Evolutionary conservation across 2,329 filamentous ascomycete species (phyloP), one percentile per base, ranked within the genome.

Genomic region (Microcyclosporella mali): DNA sequence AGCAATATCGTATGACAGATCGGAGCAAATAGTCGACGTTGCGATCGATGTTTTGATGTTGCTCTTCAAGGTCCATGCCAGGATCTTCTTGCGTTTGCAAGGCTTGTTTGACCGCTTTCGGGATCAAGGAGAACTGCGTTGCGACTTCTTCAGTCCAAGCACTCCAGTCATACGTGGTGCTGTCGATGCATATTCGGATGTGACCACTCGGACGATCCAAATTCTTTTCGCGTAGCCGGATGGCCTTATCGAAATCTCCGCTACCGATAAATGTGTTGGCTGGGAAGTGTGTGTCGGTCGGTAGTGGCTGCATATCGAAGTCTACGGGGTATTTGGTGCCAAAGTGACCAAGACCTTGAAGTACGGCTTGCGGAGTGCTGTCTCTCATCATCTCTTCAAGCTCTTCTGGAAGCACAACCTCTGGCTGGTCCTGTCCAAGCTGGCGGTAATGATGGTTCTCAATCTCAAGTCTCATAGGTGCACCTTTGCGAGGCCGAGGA

Each of bases 211-310:
- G 52, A 21, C 59, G 52, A 46, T 77, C 70, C 18, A 78, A 46
- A 49, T 74, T 58, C 31, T 71, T 62, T 6, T 58, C 51, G 15
- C 42, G 37, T 9, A 73, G 14, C 9, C 61, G 49, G 4, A 81
- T 50, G 28, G 70, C 70, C 28, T 65, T 66, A 12, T 61, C 56
- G 35, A 81, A 70, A 18, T 74, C 71, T 2, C 74, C 75, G 50
- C 75, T 76, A 19, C 78, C 78, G 44, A 81, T 65, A 46, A 81
- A 76, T 3, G 76, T 79, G 34, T 65, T 68, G 33, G 70, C 60
- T 47, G 77, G 73, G 48, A 80, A 81, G 52, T 70, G 78, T 0
- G 73, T 77, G 1, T 72, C 76, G 6, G 65, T 47, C 7, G 62
- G 63, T 6, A 81, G 57, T 17, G 74, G 71, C 4, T 56, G 56